phyloP scores from a whole-genome alignment of 129 eudicot genomes.

The Helianthus annuus region DNA sequence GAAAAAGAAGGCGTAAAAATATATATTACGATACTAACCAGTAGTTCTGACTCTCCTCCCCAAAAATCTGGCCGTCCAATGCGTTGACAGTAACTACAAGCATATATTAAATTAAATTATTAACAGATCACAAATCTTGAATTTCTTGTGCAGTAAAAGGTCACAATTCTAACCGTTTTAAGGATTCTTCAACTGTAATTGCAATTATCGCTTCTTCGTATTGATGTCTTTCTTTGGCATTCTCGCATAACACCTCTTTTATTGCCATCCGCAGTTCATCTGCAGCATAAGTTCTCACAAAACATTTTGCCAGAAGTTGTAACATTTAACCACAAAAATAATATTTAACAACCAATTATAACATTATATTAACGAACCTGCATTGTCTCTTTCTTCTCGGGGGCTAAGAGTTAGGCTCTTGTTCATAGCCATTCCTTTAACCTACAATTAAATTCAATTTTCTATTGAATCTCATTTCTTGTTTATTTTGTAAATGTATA shows the following conservation, averaged over 20 bases:
- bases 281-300: constrained; percentile 31
- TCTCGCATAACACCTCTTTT: constrained; percentile 88
- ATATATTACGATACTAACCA: constrained; percentile 52
- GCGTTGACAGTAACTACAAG: constrained; percentile 85
- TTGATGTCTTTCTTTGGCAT: constrained; percentile 49
- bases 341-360: not conserved
- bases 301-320: constrained; percentile 1
- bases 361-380: constrained; percentile 49
- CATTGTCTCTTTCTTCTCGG: constrained; percentile 75
- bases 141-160: constrained; percentile 4
- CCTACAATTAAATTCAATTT: constrained; percentile 46
- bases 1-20: not conserved
- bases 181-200: constrained; percentile 85
- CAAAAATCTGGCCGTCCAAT: constrained; percentile 89
- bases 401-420: constrained; percentile 66
- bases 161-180: constrained; percentile 61
- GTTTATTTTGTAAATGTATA: not conserved
- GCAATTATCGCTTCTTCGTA: constrained; percentile 88
- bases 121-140: constrained; percentile 4
- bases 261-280: constrained; percentile 88
- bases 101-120: constrained; percentile 4
- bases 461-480: not conserved
- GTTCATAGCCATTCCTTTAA: constrained; percentile 95
- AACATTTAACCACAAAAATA: too few species aligned
- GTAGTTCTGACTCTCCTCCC: constrained; percentile 98